phyloP scores from a whole-genome alignment of 2,329 filamentous ascomycete genomes.

The Immersiporthe knoxdaviesiana region DNA sequence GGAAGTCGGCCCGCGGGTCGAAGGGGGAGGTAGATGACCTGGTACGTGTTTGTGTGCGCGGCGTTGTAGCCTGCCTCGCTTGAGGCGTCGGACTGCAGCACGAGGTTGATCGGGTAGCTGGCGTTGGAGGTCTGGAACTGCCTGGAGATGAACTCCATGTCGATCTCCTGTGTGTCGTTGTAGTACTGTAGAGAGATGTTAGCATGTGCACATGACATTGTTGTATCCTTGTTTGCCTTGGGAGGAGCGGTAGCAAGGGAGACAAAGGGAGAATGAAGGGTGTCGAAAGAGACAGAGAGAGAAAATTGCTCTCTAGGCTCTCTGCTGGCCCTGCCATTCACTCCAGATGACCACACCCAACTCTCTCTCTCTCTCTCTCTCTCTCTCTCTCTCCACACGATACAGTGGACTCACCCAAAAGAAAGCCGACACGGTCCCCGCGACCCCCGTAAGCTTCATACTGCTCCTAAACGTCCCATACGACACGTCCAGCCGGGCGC shows the following conservation, averaged over 20 bases:
- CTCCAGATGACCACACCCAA: neutral
- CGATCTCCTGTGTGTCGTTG: slow-evolving; percentile 80
- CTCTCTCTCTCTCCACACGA: neutral
- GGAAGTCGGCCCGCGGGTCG: slow-evolving; percentile 65
- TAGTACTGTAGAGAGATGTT: slow-evolving; percentile 58
- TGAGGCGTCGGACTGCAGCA: slow-evolving; percentile 70
- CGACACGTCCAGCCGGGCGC: slow-evolving; percentile 62
- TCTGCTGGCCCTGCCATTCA: neutral
- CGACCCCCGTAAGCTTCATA: slow-evolving; percentile 63
- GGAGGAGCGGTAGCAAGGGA: neutral
- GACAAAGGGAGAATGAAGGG: no score
- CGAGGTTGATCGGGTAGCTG: slow-evolving; percentile 69
- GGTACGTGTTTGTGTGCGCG: slow-evolving; percentile 59
- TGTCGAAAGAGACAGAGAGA: no score
- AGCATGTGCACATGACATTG: slow-evolving; percentile 15
- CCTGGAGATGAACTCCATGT: slow-evolving; percentile 76
- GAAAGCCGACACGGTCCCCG: slow-evolving; percentile 76
- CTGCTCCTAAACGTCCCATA: slow-evolving; percentile 71
- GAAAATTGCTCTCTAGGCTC: neutral
- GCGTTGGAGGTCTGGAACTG: slow-evolving; percentile 58
- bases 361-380: no score
- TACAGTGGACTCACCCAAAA: slow-evolving; percentile 66
- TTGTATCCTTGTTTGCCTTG: neutral
- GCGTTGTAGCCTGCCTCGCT: slow-evolving; percentile 65
- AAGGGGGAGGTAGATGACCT: slow-evolving; percentile 65